A percentile compares a stretch with the other conserved stretches of the same genome.
Conservation (phyloP, 805 yeast genomes). For the Saturnispora halmiae region DNA sequence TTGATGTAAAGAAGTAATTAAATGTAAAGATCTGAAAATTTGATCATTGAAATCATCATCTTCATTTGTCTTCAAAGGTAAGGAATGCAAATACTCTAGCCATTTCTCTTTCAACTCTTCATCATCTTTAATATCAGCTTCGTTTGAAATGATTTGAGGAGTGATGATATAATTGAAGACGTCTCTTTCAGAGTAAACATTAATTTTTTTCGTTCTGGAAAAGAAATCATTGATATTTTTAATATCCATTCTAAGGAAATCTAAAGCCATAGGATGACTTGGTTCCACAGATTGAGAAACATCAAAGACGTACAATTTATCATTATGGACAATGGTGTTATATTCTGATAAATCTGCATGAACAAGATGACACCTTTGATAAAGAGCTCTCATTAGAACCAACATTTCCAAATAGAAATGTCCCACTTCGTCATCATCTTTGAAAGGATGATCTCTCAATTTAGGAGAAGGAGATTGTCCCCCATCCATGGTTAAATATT, state of each 20-base stretch:
- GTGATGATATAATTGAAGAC: constrained; percentile 67
- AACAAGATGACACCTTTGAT: constrained; percentile 78
- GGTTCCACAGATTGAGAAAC: constrained; percentile 98
- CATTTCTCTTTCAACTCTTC: constrained; percentile 1
- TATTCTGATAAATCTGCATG: constrained; percentile 97
- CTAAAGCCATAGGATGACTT: constrained; percentile 94
- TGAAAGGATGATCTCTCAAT: constrained; percentile 72
- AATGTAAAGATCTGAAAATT: constrained; percentile 71
- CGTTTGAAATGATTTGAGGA: constrained; percentile 27
- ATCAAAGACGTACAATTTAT: constrained; percentile 77
- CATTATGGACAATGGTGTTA: constrained; percentile 78
- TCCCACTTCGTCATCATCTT: constrained; percentile 50
- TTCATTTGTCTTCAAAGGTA: constrained; percentile 53
- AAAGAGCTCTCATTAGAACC: constrained; percentile 77
- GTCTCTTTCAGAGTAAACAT: constrained; percentile 71
- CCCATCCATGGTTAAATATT: constrained; percentile 64
- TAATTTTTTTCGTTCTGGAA: constrained; percentile 56
- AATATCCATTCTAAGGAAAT: constrained; percentile 94
- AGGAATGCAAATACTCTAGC: constrained; percentile 31
- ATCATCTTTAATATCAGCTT: constrained; percentile 23
- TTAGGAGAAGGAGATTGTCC: constrained; percentile 85
- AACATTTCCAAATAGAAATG: constrained; percentile 70
- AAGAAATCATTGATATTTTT: constrained; percentile 91
- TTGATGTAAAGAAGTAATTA: constrained; percentile 72
- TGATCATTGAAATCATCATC: constrained; percentile 62